Base-by-base conservation (phyloP, 257 asterid genomes). In the Petunia secreta region DNA sequence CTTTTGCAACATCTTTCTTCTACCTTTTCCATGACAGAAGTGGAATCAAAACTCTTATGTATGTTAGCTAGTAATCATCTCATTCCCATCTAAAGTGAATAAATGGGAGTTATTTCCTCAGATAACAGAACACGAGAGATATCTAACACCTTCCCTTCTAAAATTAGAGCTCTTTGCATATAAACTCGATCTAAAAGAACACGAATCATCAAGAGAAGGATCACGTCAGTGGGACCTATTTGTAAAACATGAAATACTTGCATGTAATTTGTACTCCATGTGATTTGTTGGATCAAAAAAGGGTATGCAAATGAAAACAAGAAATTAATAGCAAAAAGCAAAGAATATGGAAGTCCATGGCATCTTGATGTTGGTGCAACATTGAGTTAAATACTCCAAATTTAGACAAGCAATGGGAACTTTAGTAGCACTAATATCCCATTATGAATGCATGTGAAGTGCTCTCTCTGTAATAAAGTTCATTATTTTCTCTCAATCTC, bases 391-490 rank as follows among this genome's bases (percentile, higher is more conserved):
- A 64, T 77, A 73, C 58, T 64, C 86, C 89, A 85, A 81, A 85
- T 83, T 41, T 77, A 79, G 91, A 79, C 87, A 78, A 86, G 78
- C 89, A 85, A 73, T 73, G 60, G 55, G 84, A 88, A 88, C 88
- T 83, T 82, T 84, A 75, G 81, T 54, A 71, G 88, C 86, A 86
- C 84, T 87, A 80, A 14, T 79, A 82, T 58, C 57, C 63, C 36
- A 8, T 57, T 59, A 78, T 53, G 48, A 34, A 79, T 50, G 75
- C 93, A 88, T 75, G 89, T 87, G 90, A 77, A 84, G 79, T 81
- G 75, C 25, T 46, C 58, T 77, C 65, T 75, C 83, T 39, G 53
- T 77, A 80, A 46, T 69, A 69, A 82, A 82, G 81, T 84, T 80
- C 86, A 87, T 75, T 82, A 87, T 75, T 82, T 77, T 57, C 68